Base-by-base conservation (phyloP, 2,329 filamentous ascomycete genomes). In the Escovopsis sp. region DNA sequence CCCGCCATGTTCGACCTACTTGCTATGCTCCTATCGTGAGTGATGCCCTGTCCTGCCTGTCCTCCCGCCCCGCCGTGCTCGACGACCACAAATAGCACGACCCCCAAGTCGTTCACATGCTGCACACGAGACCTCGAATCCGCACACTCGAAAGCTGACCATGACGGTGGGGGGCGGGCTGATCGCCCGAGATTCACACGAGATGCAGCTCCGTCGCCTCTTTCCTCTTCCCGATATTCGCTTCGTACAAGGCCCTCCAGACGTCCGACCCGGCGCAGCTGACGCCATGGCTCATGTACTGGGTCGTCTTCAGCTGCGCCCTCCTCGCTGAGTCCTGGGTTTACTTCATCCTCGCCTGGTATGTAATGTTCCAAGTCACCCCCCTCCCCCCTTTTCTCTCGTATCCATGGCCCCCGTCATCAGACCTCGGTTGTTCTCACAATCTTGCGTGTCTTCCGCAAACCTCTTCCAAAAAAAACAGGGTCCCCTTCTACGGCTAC, bases 261-360 rank as follows among this genome's bases (percentile, higher is more conserved):
- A 88, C 86, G 13, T 82, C 83, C 40, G 85, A 95, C 61, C 87
- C 88, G 2, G 81, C 85, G 32, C 79, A 93, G 57, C 73, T 95
- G 45, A 85, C 85, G 48, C 89, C 89, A 79, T 98, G 91, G 91
- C 76, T 96, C 50, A 96, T 96, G 83, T 98, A 96, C 73, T 98
- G 89, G 83, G 86, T 94, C 46, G 86, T 94, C 20, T 75, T 95
- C 49, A 84, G 84, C 46, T 81, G 84, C 59, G 76, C 80, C 53
- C 71, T 88, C 43, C 74, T 91, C 47, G 76, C 79, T 62, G 91
- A 96, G 66, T 88, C 82, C 37, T 94, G 87, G 76, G 79, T 83
- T 43, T 77, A 81, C 53, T 94, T 89, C 65, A 79, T 96, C 55
- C 73, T 96, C 37, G 73, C 73, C 59, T 96, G 87, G 81, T 80